Conservation (phyloP, 164 flowering plant species). For the Magnolia changhungtana region DNA sequence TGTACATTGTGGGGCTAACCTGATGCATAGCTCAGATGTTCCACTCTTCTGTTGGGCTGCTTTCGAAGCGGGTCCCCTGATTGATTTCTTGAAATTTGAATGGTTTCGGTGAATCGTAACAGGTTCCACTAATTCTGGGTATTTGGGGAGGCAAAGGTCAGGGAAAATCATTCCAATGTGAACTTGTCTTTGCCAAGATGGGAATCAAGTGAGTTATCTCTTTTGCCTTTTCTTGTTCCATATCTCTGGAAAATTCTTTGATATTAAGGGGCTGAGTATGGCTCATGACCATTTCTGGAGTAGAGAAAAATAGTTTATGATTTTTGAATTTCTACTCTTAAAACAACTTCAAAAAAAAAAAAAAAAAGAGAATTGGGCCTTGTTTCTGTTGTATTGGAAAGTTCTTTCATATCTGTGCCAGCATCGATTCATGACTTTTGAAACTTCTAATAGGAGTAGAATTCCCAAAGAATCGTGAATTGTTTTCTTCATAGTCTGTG, state of each 20-base stretch:
- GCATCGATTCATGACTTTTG: too few species aligned
- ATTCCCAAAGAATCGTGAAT: too few species aligned
- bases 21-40: not conserved
- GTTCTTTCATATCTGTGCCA: too few species aligned
- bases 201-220: constrained; percentile 37
- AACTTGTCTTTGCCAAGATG: constrained; percentile 55
- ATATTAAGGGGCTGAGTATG: not conserved
- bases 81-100: too few species aligned
- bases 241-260: not conserved
- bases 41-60: too few species aligned
- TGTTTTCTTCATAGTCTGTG: too few species aligned
- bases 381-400: not conserved
- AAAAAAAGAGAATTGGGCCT: not conserved
- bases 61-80: too few species aligned
- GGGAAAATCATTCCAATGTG: constrained; percentile 67
- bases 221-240: not conserved
- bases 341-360: not conserved
- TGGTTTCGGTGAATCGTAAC: constrained; percentile 3
- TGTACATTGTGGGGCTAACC: not conserved
- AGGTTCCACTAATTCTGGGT: constrained; percentile 61
- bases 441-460: too few species aligned
- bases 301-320: not conserved
- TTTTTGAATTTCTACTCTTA: too few species aligned
- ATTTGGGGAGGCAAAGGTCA: constrained; percentile 72
- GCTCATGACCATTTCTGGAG: not conserved